These are phyloP conservation scores for Rhizopus stolonifer DNA, from an alignment of 371 early-diverging fungal genomes.

Conservation along the genomic window DNA sequence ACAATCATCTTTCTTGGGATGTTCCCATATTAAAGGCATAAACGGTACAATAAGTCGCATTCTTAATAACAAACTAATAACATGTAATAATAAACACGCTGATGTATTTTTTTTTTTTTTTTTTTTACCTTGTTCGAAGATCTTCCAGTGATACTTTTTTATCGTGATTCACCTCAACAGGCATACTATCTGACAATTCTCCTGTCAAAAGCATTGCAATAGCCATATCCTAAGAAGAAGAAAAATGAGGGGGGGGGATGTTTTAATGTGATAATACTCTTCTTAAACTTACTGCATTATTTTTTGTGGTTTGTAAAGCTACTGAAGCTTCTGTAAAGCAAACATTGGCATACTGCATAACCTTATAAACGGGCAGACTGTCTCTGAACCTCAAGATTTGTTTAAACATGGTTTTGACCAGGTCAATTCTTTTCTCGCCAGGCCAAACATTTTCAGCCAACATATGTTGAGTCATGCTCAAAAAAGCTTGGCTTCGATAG, in stretches of 20 bases:
- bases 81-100: no score
- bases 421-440: constrained; percentile 46
- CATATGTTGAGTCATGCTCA: constrained; percentile 55
- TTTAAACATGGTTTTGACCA: constrained; percentile 48
- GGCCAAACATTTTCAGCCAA: constrained; percentile 52
- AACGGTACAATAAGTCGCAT: constrained; percentile 56
- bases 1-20: constrained; percentile 50
- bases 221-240: constrained; percentile 32
- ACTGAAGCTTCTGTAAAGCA: constrained; percentile 50
- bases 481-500: constrained; percentile 51
- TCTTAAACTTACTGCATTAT: constrained; percentile 33
- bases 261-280: neutral
- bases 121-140: constrained; percentile 39
- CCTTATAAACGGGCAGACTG: constrained; percentile 41
- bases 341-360: constrained; percentile 51
- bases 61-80: constrained; percentile 42
- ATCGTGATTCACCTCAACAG: constrained; percentile 13
- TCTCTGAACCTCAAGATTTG: constrained; percentile 52
- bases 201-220: constrained; percentile 41
- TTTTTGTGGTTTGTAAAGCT: constrained; percentile 37
- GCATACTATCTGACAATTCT: constrained; percentile 26
- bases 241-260: no score
- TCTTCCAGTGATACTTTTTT: constrained; percentile 37
- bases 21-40: constrained; percentile 57
- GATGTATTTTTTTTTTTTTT: no score